Percentiles rank a stretch among this genome's conserved stretches.
These are phyloP conservation scores for Alloteropsis semialata DNA, from an alignment of 176 grass and related monocot species.

Conservation along the genomic window DNA sequence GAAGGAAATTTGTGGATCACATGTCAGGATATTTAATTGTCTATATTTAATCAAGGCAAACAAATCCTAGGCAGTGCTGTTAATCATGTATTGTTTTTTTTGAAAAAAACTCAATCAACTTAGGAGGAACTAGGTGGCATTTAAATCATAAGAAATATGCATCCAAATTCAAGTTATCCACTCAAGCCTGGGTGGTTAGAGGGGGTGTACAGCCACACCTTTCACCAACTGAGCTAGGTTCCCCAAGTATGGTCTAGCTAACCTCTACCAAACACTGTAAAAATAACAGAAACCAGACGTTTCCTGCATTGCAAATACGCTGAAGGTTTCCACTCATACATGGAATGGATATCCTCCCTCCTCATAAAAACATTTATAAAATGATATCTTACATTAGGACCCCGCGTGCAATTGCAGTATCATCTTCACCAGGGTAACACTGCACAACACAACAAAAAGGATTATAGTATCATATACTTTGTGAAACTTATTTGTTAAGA, in stretches of 20 bases:
- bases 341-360: background rate
- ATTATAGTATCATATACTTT: constrained; percentile 3
- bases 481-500: background rate
- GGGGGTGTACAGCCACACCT: background rate
- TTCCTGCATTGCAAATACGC: constrained; percentile 15
- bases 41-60: constrained; percentile 7
- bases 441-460: constrained; percentile 32
- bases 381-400: constrained; percentile 71
- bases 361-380: background rate
- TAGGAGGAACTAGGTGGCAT: background rate
- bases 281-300: constrained; percentile 10
- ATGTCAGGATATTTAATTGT: constrained; percentile 3
- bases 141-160: background rate
- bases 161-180: background rate
- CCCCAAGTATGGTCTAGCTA: background rate
- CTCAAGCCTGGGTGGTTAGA: background rate
- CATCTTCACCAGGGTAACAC: constrained; percentile 99
- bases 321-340: background rate
- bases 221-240: background rate
- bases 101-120: background rate
- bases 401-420: constrained; percentile 87
- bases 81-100: background rate
- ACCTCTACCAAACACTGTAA: background rate
- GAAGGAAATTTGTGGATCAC: background rate
- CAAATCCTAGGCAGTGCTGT: background rate